These are phyloP conservation scores for Suillus lakei DNA, from an alignment of 768 basidiomycete species.

Conservation along the genomic window DNA sequence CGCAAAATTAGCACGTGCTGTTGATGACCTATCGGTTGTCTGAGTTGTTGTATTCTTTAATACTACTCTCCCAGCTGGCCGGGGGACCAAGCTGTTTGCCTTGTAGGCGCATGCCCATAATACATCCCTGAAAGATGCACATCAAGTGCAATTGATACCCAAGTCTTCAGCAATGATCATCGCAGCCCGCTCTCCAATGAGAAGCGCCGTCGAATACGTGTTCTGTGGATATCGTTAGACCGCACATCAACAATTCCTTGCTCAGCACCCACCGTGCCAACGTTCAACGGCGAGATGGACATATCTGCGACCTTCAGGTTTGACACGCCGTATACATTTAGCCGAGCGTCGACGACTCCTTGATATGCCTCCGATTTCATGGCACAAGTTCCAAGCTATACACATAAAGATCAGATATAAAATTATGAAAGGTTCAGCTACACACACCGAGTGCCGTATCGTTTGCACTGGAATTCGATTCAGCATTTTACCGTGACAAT, in stretches of 20 bases:
- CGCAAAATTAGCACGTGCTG: too few species aligned
- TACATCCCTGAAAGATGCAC: constrained; percentile 19
- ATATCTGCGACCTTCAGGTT: constrained; percentile 65
- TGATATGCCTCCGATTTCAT: constrained; percentile 64
- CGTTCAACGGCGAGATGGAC: constrained; percentile 45
- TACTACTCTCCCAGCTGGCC: too few species aligned
- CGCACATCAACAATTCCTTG: not conserved
- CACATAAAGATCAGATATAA: not conserved
- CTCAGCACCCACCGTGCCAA: constrained; percentile 32
- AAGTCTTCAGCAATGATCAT: constrained; percentile 26
- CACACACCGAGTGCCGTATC: constrained; percentile 38
- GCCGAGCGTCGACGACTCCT: constrained; percentile 64
- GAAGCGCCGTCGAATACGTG: constrained; percentile 27
- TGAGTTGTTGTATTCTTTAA: too few species aligned
- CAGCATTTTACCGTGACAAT: not conserved
- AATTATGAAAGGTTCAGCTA: not conserved
- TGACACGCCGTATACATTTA: constrained; percentile 65
- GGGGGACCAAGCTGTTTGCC: too few species aligned
- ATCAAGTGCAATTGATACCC: constrained; percentile 19
- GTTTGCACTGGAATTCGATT: constrained; percentile 27
- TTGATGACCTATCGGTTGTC: too few species aligned
- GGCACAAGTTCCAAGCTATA: constrained; percentile 65
- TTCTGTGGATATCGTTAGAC: constrained; percentile 16
- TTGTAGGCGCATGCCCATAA: too few species aligned
- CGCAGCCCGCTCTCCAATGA: constrained; percentile 33